phyloP scores from a whole-genome alignment of 2,329 filamentous ascomycete species.

The Lecanicillium sp. region DNA sequence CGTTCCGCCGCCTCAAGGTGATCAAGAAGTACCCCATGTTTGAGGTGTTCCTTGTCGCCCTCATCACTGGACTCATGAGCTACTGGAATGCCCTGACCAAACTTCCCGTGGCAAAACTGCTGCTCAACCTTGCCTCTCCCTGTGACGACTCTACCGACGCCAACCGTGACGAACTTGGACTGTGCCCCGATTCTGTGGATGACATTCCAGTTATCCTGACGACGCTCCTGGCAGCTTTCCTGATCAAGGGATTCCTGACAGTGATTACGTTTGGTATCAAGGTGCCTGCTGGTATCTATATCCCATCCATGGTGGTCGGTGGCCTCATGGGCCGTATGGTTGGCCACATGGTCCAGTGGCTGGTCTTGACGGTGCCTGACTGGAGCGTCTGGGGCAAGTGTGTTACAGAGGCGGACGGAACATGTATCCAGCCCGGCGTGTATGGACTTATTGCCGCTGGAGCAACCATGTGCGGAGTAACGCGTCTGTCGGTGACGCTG shows the following conservation, averaged over 20 bases:
- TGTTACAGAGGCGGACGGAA: constrained; percentile 61
- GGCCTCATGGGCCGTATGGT: constrained; percentile 84
- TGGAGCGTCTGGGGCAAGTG: constrained; percentile 72
- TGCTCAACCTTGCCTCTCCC: constrained; percentile 85
- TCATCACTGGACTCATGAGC: constrained; percentile 75
- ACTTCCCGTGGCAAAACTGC: constrained; percentile 79
- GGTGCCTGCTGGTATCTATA: constrained; percentile 93
- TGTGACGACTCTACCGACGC: constrained; percentile 62
- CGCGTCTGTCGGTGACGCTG: constrained; percentile 83
- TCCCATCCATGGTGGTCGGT: constrained; percentile 97
- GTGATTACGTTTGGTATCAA: constrained; percentile 94
- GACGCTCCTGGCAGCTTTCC: constrained; percentile 68
- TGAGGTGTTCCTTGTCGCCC: constrained; percentile 81
- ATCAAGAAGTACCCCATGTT: constrained; percentile 82
- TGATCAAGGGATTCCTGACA: constrained; percentile 86
- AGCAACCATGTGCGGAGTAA: constrained; percentile 97
- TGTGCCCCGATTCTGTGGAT: constrained; percentile 67
- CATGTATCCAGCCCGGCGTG: constrained; percentile 92
- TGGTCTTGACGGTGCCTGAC: constrained; percentile 67
- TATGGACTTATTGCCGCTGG: constrained; percentile 93
- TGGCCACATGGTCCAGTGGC: constrained; percentile 77
- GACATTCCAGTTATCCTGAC: constrained; percentile 74
- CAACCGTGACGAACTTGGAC: constrained; percentile 57
- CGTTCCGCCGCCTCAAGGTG: constrained; percentile 71
- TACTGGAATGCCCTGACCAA: constrained; percentile 94